Conservation (phyloP, 805 yeast species). For the Zygoascus tannicola region DNA sequence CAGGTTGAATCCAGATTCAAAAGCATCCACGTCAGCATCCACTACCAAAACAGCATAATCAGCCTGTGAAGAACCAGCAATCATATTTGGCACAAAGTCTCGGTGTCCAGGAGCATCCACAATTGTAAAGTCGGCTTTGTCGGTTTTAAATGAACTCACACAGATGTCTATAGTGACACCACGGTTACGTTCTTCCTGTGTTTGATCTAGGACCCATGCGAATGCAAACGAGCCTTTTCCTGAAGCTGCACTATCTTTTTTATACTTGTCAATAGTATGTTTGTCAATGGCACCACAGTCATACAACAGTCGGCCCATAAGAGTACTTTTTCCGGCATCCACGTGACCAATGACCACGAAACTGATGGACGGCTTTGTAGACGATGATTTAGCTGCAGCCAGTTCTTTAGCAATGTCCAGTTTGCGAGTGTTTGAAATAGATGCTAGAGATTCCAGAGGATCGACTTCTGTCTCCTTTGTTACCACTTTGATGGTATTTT, state of each 20-base stretch:
- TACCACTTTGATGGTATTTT: background rate
- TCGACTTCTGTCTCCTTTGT: background rate
- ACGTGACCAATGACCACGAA: slow-evolving; percentile 81
- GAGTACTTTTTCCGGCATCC: slow-evolving; percentile 76
- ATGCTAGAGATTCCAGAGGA: background rate
- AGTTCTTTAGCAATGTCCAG: background rate
- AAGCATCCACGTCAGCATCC: slow-evolving; percentile 56
- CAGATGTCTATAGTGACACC: slow-evolving; percentile 78
- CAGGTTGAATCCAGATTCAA: slow-evolving; percentile 56
- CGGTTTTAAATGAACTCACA: slow-evolving; percentile 56
- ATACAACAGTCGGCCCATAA: slow-evolving; percentile 62
- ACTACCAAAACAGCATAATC: slow-evolving; percentile 66
- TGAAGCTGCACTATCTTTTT: slow-evolving; percentile 52
- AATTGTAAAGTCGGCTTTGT: slow-evolving; percentile 47
- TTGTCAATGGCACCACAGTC: slow-evolving; percentile 61
- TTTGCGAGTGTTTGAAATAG: slow-evolving; percentile 1
- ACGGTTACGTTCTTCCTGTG: slow-evolving; percentile 59
- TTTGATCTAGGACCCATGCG: slow-evolving; percentile 82
- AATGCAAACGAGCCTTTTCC: slow-evolving; percentile 76
- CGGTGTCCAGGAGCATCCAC: slow-evolving; percentile 82
- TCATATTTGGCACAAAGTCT: slow-evolving; percentile 80
- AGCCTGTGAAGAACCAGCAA: slow-evolving; percentile 73
- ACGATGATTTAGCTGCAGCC: background rate
- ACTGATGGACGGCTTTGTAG: slow-evolving; percentile 46
- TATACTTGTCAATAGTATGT: slow-evolving; percentile 50